Evolutionary conservation across 2,329 filamentous ascomycete genomes (phyloP).

Genomic region (Dactylellina haptotyla): DNA sequence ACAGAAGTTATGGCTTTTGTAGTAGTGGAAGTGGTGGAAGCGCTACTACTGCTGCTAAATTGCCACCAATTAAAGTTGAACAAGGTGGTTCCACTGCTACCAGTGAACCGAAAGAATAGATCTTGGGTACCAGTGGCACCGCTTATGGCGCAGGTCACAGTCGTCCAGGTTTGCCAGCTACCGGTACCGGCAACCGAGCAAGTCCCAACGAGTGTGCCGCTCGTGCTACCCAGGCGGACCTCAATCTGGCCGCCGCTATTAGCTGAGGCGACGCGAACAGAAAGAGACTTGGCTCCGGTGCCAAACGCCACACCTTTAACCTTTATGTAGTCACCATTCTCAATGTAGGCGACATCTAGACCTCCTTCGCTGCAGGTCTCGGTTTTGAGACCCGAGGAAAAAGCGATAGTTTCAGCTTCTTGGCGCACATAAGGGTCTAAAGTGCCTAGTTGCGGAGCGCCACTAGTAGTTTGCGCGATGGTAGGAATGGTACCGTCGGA

Average conservation of each 20-base stretch:
- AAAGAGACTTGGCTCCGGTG: constrained; percentile 56
- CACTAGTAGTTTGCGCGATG: constrained; percentile 58
- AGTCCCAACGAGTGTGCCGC: constrained; percentile 57
- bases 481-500: constrained; percentile 59
- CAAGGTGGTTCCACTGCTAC: constrained; percentile 52
- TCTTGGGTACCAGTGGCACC: constrained; percentile 56
- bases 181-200: constrained; percentile 59
- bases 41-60: constrained; percentile 59
- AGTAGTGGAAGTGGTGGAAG: neutral
- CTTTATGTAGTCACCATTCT: constrained; percentile 60
- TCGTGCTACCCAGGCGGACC: constrained; percentile 57
- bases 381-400: constrained; percentile 57
- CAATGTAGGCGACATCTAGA: constrained; percentile 57
- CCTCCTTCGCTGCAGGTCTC: constrained; percentile 57
- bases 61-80: constrained; percentile 59
- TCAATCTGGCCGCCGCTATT: constrained; percentile 58
- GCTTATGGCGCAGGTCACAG: constrained; percentile 55
- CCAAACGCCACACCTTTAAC: constrained; percentile 60
- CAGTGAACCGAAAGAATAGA: constrained; percentile 56
- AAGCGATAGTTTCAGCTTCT: constrained; percentile 60
- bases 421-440: constrained; percentile 58
- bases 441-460: constrained; percentile 57
- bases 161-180: constrained; percentile 57
- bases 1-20: neutral
- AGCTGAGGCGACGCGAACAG: constrained; percentile 58